Evolutionary conservation across 192 early-diverging fungal species (phyloP).

Genomic region (Coemansia sp.): DNA sequence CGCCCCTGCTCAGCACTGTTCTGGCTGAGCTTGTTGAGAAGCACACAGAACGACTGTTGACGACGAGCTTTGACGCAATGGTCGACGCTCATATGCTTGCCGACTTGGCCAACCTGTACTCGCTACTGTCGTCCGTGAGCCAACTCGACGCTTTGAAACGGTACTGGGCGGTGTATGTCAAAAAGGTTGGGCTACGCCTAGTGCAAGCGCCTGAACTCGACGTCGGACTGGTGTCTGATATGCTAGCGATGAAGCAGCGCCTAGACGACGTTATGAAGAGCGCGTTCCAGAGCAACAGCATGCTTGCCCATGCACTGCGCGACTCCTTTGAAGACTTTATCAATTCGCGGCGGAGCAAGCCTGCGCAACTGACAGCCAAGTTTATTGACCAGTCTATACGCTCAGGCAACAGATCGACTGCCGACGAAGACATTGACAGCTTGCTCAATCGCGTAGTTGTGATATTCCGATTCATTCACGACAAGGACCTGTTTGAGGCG

Average conservation of each 20-base stretch:
- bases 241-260: slow-evolving; percentile 66
- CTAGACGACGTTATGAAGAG: slow-evolving; percentile 64
- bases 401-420: slow-evolving; percentile 50
- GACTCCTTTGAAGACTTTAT: slow-evolving; percentile 77
- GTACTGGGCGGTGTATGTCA: slow-evolving; percentile 72
- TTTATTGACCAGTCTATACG: slow-evolving; percentile 71
- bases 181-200: slow-evolving; percentile 63
- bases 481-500: slow-evolving; percentile 97
- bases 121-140: slow-evolving; percentile 71
- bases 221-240: slow-evolving; percentile 58
- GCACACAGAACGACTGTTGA: slow-evolving; percentile 72
- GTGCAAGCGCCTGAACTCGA: slow-evolving; percentile 63
- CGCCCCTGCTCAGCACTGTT: slow-evolving; percentile 64
- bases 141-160: slow-evolving; percentile 67
- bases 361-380: slow-evolving; percentile 76
- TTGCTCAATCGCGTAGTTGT: slow-evolving; percentile 63
- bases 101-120: slow-evolving; percentile 76
- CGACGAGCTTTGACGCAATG: slow-evolving; percentile 78
- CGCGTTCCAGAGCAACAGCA: slow-evolving; percentile 62
- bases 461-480: slow-evolving; percentile 79
- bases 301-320: slow-evolving; percentile 64
- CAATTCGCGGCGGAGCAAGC: slow-evolving; percentile 71
- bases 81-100: slow-evolving; percentile 63
- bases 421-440: slow-evolving; percentile 58
- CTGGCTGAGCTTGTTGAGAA: slow-evolving; percentile 73